Evolutionary conservation across 2,329 filamentous ascomycete species (phyloP).

Genomic region (Xylaria hypoxylon): DNA sequence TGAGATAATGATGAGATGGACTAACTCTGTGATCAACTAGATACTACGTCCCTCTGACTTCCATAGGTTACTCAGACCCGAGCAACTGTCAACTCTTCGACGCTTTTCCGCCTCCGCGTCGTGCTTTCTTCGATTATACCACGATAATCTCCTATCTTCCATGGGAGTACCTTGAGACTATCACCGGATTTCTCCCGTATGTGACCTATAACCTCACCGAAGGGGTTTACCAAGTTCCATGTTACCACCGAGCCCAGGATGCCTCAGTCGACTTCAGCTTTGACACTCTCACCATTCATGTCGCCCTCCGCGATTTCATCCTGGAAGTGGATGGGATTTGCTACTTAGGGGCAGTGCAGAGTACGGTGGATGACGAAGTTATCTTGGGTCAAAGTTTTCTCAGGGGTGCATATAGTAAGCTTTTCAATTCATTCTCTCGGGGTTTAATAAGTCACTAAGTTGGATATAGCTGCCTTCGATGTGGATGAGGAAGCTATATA

Average conservation of each 20-base stretch:
- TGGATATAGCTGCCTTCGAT: slow-evolving; percentile 38
- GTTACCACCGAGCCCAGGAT: slow-evolving; percentile 32
- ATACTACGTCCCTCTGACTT: slow-evolving; percentile 33
- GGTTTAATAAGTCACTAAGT: slow-evolving; percentile 2
- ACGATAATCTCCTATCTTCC: slow-evolving; percentile 36
- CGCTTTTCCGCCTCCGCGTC: not conserved
- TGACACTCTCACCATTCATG: slow-evolving; percentile 29
- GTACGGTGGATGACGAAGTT: slow-evolving; percentile 1
- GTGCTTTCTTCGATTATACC: slow-evolving; percentile 35
- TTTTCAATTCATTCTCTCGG: not conserved
- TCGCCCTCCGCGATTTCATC: slow-evolving; percentile 40
- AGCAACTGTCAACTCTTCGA: slow-evolving; percentile 26
- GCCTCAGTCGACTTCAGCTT: slow-evolving; percentile 41
- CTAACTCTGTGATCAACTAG: slow-evolving; percentile 26
- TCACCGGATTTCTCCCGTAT: slow-evolving; percentile 32
- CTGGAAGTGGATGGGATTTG: slow-evolving; percentile 31
- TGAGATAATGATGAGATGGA: not conserved
- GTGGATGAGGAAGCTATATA: slow-evolving; percentile 36
- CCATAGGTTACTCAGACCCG: slow-evolving; percentile 34
- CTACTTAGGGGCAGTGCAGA: slow-evolving; percentile 28
- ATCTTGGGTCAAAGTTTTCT: slow-evolving; percentile 40
- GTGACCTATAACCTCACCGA: slow-evolving; percentile 27
- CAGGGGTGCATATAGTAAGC: slow-evolving; percentile 39
- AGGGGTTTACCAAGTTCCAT: slow-evolving; percentile 35
- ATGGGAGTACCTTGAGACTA: slow-evolving; percentile 3